Conservation (phyloP, 1,284 basidiomycete genomes). For the Malassezia obtusa region DNA sequence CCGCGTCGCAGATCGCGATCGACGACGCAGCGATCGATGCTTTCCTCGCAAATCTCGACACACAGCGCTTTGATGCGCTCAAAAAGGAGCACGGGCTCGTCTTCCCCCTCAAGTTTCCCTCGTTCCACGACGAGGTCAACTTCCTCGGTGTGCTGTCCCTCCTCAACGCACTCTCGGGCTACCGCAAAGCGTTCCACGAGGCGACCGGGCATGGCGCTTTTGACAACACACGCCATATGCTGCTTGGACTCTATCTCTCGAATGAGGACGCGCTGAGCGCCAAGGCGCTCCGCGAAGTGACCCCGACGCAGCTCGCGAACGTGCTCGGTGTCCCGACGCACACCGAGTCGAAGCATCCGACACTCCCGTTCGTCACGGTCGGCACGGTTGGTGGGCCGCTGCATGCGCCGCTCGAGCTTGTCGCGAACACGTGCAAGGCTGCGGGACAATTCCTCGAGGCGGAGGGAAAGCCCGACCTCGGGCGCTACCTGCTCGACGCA, state of each 20-base stretch:
- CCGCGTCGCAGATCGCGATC: constrained; percentile 5
- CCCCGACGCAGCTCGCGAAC: constrained; percentile 21
- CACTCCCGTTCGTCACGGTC: constrained; percentile 61
- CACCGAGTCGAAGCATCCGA: constrained; percentile 61
- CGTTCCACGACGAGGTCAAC: constrained; percentile 28
- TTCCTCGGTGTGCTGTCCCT: constrained; percentile 34
- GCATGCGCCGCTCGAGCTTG: constrained; percentile 61
- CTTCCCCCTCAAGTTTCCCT: constrained; percentile 34
- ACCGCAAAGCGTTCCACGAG: constrained; percentile 30
- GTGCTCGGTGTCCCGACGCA: constrained; percentile 30
- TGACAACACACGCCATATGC: constrained; percentile 30
- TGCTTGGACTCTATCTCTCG: constrained; percentile 33
- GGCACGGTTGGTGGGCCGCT: constrained; percentile 63
- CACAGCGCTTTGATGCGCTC: constrained; percentile 13
- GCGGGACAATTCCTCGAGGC: constrained; percentile 61
- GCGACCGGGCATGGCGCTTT: constrained; percentile 30
- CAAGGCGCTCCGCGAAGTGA: constrained; percentile 19
- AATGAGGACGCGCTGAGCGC: constrained; percentile 22
- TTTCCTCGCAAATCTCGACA: constrained; percentile 21
- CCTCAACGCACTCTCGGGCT: constrained; percentile 37
- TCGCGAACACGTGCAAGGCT: constrained; percentile 60
- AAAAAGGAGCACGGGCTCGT: constrained; percentile 28
- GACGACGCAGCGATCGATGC: constrained; percentile 19
- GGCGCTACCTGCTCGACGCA: constrained; percentile 61
- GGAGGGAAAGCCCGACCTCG: constrained; percentile 61